Conservation (phyloP, 345 rosid species). For the Kernera saxatilis region DNA sequence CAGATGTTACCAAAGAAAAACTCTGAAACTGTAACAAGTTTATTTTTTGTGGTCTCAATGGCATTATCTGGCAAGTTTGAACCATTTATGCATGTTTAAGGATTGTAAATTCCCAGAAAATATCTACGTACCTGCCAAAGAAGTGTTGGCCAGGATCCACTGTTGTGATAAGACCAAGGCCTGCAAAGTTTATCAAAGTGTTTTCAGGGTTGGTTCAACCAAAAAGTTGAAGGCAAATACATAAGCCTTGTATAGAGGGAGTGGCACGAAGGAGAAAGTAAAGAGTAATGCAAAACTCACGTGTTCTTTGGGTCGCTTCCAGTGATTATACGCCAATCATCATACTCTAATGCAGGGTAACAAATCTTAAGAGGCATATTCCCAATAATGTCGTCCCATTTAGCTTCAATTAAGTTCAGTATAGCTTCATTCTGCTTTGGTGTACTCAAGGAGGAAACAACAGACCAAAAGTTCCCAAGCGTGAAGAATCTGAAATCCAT, state of each 20-base stretch:
- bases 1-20: neutral
- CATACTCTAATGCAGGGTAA: constrained; percentile 79
- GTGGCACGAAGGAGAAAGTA: neutral
- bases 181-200: constrained; percentile 39
- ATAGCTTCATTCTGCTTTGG: constrained; percentile 74
- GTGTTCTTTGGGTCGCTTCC: constrained; percentile 98
- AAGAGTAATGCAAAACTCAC: constrained; percentile 37
- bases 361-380: constrained; percentile 89
- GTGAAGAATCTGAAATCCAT: constrained; percentile 90
- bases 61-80: neutral
- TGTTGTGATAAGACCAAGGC: constrained; percentile 98
- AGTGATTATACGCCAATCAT: constrained; percentile 93
- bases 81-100: neutral
- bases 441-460: constrained; percentile 70
- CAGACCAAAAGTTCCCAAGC: constrained; percentile 81
- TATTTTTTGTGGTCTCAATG: too few species aligned
- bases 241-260: neutral
- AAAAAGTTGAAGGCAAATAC: neutral
- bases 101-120: neutral
- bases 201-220: neutral
- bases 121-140: constrained; percentile 82
- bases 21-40: neutral
- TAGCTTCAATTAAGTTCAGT: constrained; percentile 62
- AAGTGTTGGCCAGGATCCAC: constrained; percentile 98
- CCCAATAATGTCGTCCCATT: constrained; percentile 80